phyloP scores from a whole-genome alignment of 495 filamentous ascomycete genomes.

The Penicillium malachiteum region DNA sequence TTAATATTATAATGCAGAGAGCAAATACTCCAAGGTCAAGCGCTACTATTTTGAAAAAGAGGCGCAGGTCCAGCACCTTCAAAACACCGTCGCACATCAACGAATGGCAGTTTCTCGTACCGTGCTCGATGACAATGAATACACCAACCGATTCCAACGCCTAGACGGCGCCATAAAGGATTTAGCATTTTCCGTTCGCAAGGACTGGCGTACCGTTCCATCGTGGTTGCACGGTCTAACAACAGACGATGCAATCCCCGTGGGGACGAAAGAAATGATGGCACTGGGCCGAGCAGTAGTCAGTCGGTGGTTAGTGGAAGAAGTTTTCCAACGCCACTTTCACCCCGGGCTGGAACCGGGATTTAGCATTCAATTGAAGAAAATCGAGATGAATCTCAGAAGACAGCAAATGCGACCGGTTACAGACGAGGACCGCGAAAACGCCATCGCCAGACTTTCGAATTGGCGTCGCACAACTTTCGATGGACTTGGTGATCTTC shows the following conservation, averaged over 20 bases:
- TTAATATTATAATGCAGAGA: conserved; percentile 53
- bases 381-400: conserved; percentile 87
- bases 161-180: conserved; percentile 95
- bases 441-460: conserved; percentile 79
- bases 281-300: conserved; percentile 90
- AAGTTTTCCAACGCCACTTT: conserved; percentile 87
- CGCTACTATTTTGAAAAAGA: conserved; percentile 96
- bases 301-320: conserved; percentile 85
- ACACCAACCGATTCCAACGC: conserved; percentile 83
- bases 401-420: conserved; percentile 62
- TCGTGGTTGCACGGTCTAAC: conserved; percentile 73
- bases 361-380: conserved; percentile 76
- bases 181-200: conserved; percentile 89
- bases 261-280: conserved; percentile 94
- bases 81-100: conserved; percentile 95
- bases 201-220: conserved; percentile 83
- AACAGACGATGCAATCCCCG: conserved; percentile 76
- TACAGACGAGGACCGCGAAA: conserved; percentile 86
- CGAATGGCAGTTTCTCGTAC: conserved; percentile 92
- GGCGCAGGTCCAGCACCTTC: conserved; percentile 87
- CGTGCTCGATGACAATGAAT: conserved; percentile 94
- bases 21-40: conserved; percentile 98
- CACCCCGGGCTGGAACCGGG: conserved; percentile 78
- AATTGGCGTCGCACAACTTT: conserved; percentile 93
- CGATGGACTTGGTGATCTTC: conserved; percentile 76